phyloP scores from a whole-genome alignment of 148 eudicot genomes.

The Rhododendron kiyosumense region DNA sequence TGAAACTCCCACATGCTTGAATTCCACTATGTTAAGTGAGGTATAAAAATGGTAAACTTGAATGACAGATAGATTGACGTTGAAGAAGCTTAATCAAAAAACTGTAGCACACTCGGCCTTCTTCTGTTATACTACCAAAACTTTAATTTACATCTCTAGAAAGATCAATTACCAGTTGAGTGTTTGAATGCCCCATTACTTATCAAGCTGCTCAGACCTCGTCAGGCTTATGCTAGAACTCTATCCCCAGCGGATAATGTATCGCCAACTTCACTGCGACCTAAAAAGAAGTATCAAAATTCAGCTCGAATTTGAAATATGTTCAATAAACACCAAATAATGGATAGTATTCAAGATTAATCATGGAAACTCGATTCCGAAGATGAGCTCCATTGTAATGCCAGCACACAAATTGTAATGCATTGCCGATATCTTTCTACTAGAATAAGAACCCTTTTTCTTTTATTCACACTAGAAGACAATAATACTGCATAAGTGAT shows the following conservation, averaged over 20 bases:
- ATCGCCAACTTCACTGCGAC: constrained; percentile 8
- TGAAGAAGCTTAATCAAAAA: neutral
- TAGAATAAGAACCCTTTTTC: neutral
- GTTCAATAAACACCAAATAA: neutral
- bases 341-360: neutral
- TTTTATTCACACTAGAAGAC: neutral
- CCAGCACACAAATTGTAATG: neutral
- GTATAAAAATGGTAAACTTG: neutral
- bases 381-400: neutral
- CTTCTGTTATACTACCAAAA: neutral
- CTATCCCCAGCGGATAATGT: constrained; percentile 9
- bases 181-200: neutral
- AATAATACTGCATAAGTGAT: neutral
- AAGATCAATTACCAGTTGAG: neutral
- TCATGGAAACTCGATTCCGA: neutral
- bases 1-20: neutral
- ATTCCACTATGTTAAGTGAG: neutral
- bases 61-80: neutral
- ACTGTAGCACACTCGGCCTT: neutral
- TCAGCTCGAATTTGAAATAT: neutral
- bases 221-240: constrained; percentile 7
- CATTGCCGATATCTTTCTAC: neutral
- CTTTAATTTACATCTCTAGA: neutral
- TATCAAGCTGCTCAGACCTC: neutral
- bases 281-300: constrained; percentile 4